Base-by-base conservation (phyloP, 108 stramenopile genomes). In the Nannochloropsis gaditana region DNA sequence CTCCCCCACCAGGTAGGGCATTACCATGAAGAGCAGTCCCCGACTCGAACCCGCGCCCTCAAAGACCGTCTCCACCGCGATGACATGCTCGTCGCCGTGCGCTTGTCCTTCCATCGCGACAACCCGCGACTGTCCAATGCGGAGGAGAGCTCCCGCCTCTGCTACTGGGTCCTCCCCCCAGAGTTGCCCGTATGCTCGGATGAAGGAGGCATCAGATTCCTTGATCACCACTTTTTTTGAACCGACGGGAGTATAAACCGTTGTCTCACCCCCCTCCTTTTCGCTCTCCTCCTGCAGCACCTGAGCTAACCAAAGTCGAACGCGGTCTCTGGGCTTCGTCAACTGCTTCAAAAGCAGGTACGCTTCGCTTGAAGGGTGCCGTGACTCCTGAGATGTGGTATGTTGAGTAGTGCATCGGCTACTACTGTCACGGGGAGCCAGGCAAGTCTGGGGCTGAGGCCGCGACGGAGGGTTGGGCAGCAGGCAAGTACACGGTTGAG, bases 141-240 rank as follows among this genome's bases (percentile, higher is more conserved):
- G 59, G 59, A 73, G 15, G 19, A 73, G n/a, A n/a, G 59, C 59
- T n/a, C 19, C 59, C 59, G n/a, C 59, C n/a, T 73, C 59, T 3
- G 59, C 59, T n/a, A 73, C 59, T n/a, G 59, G 59, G 59, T 73
- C 59, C n/a, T 73, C 59, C 59, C 59, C 59, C 59, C 59, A 73
- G 19, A 73, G 59, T 73, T n/a, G 59, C 19, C 59, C 59, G 8
- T 73, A 73, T n/a, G 15, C 19, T n/a, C 59, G 59, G n/a, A 73
- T 73, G n/a, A 73, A 73, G 8, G 19, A 8, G 0, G 59, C n/a
- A 8, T 73, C 59, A n/a, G 59, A 73, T n/a, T 73, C 59, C 59
- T 73, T 73, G 4, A 73, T 73, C 2, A 73, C 59, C n/a, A 73
- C 59, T 6, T 73, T 73, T n/a, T 73, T n/a, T 15, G 8, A n/a